Percentiles rank a stretch among this genome's conserved stretches.
phyloP scores from a whole-genome alignment of 202 grass and related monocot species.

The Elaeis oleifera region DNA sequence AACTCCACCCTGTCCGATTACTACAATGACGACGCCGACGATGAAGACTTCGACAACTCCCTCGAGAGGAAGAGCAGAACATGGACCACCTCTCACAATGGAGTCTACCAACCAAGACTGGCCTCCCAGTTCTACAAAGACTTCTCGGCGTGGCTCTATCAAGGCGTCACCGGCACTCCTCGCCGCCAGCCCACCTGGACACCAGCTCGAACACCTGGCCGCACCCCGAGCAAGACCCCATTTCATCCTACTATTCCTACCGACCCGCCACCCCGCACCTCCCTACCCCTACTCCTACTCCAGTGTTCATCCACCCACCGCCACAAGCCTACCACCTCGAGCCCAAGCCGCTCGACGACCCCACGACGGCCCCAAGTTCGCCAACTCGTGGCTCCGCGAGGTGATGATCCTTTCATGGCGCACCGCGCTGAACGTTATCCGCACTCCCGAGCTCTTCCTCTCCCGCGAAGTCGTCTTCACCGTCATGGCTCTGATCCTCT shows the following conservation, averaged over 20 bases:
- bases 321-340: slow-evolving; percentile 31
- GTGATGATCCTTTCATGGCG: slow-evolving; percentile 33
- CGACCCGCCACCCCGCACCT: slow-evolving; percentile 7
- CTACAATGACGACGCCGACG: slow-evolving; percentile 23
- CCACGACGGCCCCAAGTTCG: slow-evolving; percentile 36
- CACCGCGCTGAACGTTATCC: slow-evolving; percentile 14
- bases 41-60: slow-evolving; percentile 47
- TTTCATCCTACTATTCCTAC: slow-evolving; percentile 29
- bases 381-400: slow-evolving; percentile 58
- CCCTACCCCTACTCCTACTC: slow-evolving; percentile 25
- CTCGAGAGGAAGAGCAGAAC: slow-evolving; percentile 36
- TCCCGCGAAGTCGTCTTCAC: slow-evolving; percentile 27
- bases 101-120: slow-evolving; percentile 39
- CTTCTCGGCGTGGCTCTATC: slow-evolving; percentile 59
- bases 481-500: slow-evolving; percentile 33
- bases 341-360: slow-evolving; percentile 40
- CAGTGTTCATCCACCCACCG: slow-evolving; percentile 29
- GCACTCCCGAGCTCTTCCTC: slow-evolving; percentile 19
- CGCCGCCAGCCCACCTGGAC: slow-evolving; percentile 42
- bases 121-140: slow-evolving; percentile 75
- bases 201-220: slow-evolving; percentile 38
- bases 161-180: slow-evolving; percentile 49
- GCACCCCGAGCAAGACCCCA: slow-evolving; percentile 23
- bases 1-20: slow-evolving; percentile 32
- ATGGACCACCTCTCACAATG: slow-evolving; percentile 24